These are phyloP conservation scores for Vigna nakashimae DNA, from an alignment of 306 rosid genomes.

Conservation along the genomic window DNA sequence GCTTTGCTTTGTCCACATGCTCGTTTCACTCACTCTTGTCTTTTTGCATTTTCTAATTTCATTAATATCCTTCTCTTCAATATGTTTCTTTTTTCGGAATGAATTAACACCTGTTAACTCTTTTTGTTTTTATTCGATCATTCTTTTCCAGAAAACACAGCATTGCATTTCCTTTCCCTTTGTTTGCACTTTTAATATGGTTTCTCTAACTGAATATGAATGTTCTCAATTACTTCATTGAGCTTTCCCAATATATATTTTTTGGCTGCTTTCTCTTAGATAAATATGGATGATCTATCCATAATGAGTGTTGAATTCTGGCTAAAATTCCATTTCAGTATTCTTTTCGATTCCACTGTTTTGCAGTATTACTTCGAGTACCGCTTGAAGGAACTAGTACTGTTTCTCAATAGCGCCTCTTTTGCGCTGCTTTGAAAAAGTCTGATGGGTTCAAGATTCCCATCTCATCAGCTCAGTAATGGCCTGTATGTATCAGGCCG, in stretches of 20 bases:
- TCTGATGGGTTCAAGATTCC: constrained; percentile 96
- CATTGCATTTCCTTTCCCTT: constrained; percentile 22
- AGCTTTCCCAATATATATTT: no score
- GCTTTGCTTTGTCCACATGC: neutral
- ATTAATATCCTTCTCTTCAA: constrained; percentile 5
- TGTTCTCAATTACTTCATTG: constrained; percentile 5
- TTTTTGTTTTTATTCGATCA: neutral
- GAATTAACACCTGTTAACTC: constrained; percentile 7
- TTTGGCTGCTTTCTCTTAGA: neutral
- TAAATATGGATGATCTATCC: constrained; percentile 31
- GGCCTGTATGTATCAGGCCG: constrained; percentile 98
- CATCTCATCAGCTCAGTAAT: constrained; percentile 99
- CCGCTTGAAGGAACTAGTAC: constrained; percentile 21
- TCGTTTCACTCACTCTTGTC: neutral
- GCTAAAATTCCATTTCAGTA: constrained; percentile 4
- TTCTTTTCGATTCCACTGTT: constrained; percentile 24
- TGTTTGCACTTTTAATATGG: constrained; percentile 34
- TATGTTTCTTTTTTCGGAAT: neutral
- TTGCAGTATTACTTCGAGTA: constrained; percentile 58
- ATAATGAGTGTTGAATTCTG: constrained; percentile 23
- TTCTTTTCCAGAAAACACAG: neutral
- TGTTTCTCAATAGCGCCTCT: constrained; percentile 30
- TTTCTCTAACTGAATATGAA: constrained; percentile 23
- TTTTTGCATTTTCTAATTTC: constrained; percentile 9
- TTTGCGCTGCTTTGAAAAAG: constrained; percentile 50